Base-by-base conservation (phyloP, 176 grass and related monocot species). In the Aechmea fasciata region DNA sequence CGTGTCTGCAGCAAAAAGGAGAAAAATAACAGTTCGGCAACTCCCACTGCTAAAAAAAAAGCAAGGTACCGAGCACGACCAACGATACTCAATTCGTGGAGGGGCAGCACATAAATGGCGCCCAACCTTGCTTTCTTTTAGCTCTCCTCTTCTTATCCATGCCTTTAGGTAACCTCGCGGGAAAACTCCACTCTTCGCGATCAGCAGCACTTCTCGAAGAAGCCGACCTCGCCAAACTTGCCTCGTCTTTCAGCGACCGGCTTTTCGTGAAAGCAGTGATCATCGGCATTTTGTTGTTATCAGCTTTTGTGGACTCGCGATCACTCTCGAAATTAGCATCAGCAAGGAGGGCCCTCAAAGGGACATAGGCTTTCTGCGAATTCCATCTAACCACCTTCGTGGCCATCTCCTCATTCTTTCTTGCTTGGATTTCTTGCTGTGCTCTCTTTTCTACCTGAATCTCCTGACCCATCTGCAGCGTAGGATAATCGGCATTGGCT, bases 61-160 rank as follows among this genome's bases (percentile, higher is more conserved):
- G 20, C 2, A 61, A 14, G 17, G 5, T 20, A 13, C 55, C 55
- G 20, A 17, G 55, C 20, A 15, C 20, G 55, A 2, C 55, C 15
- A 2, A 19, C 10, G 19, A 59, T 5, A 10, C 47, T 85, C 78
- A 91, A 57, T 72, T 71, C 9, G 70, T 69, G 0, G 88, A 91
- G 48, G 73, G 75, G 6, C 88, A 91, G 71, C 88, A 91, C 13
- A 79, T 84, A 48, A 91, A 91, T 20, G 81, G 78, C 33, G 73
- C 63, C 88, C 88, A 91, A 19, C 78, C 55, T 66, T 87, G 84
- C 52, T 79, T 88, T 65, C 29, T 81, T 84, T 76, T 81, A 22
- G 80, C 63, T 13, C 64, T 81, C 67, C 75, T 87, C 13, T 73
- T 73, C 2, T 49, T 55, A 68, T 66, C 65, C 13, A 52, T 75